Evolutionary conservation across 208 protist species (phyloP).

Genomic region (Vickermania ingenoplastis): DNA sequence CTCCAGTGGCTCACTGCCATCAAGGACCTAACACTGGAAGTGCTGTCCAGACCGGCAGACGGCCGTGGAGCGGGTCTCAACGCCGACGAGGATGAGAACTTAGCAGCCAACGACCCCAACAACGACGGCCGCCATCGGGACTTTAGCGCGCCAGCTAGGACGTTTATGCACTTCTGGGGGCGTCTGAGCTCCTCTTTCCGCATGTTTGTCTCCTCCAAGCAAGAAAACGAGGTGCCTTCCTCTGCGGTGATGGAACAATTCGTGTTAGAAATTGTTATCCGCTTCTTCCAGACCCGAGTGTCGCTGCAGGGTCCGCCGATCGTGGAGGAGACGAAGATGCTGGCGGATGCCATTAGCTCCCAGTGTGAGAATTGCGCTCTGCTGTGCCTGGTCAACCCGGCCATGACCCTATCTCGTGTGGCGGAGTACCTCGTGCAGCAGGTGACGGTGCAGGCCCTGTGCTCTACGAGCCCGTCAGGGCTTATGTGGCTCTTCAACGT

Average conservation of each 20-base stretch:
- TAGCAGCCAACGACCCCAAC: not conserved
- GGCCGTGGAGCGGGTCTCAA: not conserved
- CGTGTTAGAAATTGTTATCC: conserved; percentile 13
- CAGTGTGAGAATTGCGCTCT: conserved; percentile 43
- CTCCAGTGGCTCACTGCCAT: conserved; percentile 42
- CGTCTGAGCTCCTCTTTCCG: conserved; percentile 48
- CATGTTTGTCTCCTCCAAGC: conserved; percentile 32
- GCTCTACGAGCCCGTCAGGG: conserved; percentile 25
- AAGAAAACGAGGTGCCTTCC: conserved; percentile 22
- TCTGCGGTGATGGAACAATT: conserved; percentile 30
- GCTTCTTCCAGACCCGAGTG: conserved; percentile 51
- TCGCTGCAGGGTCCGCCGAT: not conserved
- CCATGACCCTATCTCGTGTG: conserved; percentile 31
- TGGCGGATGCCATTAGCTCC: conserved; percentile 35
- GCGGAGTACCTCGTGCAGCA: conserved; percentile 35
- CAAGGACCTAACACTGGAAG: conserved; percentile 55
- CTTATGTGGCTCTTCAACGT: conserved; percentile 77
- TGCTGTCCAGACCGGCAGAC: conserved; percentile 7
- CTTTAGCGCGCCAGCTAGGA: conserved; percentile 54
- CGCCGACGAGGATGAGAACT: not conserved
- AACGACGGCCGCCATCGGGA: conserved; percentile 30
- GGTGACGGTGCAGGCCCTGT: conserved; percentile 39
- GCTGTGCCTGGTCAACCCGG: conserved; percentile 35
- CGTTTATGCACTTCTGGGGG: conserved; percentile 61
- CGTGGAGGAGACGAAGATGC: conserved; percentile 31